Evolutionary conservation across 2,329 filamentous ascomycete genomes (phyloP).

Genomic region (Periconia macrospinosa): DNA sequence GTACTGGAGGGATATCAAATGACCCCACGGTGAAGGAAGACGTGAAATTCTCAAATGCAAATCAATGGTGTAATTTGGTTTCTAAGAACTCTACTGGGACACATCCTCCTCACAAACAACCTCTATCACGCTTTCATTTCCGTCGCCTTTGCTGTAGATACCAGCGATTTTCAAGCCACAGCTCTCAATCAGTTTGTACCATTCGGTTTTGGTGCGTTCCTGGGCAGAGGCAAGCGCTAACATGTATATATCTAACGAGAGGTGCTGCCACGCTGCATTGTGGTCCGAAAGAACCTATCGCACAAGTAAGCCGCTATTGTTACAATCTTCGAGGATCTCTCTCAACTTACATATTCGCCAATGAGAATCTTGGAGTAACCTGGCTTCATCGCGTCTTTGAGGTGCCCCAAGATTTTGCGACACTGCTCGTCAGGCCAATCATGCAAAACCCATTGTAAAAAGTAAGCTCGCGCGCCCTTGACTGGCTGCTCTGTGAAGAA

Average conservation of each 20-base stretch:
- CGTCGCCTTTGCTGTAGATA: slow-evolving; percentile 12
- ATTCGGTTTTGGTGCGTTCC: slow-evolving; percentile 10
- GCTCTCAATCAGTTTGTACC: slow-evolving; percentile 9
- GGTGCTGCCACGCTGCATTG: slow-evolving; percentile 11
- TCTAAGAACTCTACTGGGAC: too few relatives aligned
- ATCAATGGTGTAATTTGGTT: too few relatives aligned
- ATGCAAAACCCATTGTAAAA: slow-evolving; percentile 8
- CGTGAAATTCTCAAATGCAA: too few relatives aligned
- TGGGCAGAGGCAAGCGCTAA: slow-evolving; percentile 9
- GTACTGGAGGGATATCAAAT: too few relatives aligned
- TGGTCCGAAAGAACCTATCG: slow-evolving; percentile 9
- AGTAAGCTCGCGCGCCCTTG: slow-evolving; percentile 26
- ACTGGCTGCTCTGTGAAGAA: slow-evolving; percentile 11
- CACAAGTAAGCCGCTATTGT: not conserved
- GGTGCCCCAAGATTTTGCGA: slow-evolving; percentile 10
- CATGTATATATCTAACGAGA: slow-evolving; percentile 11
- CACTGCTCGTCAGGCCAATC: slow-evolving; percentile 15
- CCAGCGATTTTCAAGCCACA: slow-evolving; percentile 9
- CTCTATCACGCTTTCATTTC: slow-evolving; percentile 14
- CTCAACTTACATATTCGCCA: slow-evolving; percentile 10
- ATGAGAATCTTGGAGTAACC: slow-evolving; percentile 14
- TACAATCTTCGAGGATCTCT: not conserved
- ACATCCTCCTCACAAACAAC: not conserved
- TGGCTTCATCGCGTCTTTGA: slow-evolving; percentile 17
- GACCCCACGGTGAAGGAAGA: too few relatives aligned